These are phyloP conservation scores for Epichloe aotearoae DNA, from an alignment of 2,329 filamentous ascomycete species.

Conservation along the genomic window DNA sequence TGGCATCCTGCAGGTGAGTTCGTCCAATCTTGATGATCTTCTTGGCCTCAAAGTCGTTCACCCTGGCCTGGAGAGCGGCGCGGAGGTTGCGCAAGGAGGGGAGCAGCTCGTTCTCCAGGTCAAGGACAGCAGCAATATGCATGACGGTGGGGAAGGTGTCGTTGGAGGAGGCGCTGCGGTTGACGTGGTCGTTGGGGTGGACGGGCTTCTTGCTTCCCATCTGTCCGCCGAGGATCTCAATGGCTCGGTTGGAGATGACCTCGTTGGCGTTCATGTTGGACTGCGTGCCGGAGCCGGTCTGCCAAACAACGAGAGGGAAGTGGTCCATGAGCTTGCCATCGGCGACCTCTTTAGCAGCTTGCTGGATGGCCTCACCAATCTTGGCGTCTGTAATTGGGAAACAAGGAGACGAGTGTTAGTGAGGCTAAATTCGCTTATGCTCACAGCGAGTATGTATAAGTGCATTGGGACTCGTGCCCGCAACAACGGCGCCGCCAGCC, in stretches of 20 bases:
- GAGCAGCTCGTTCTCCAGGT: slow-evolving; percentile 73
- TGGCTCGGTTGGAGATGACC: slow-evolving; percentile 97
- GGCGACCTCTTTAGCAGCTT: slow-evolving; percentile 87
- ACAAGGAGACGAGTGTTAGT: not conserved
- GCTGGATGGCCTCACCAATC: slow-evolving; percentile 83
- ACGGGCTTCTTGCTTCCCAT: slow-evolving; percentile 98
- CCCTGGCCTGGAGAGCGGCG: slow-evolving; percentile 75
- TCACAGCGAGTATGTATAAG: not conserved
- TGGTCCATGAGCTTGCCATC: slow-evolving; percentile 89
- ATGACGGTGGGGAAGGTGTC: slow-evolving; percentile 99
- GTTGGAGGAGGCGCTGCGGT: slow-evolving; percentile 97
- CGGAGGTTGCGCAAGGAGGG: slow-evolving; percentile 74
- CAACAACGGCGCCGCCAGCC: too few species aligned
- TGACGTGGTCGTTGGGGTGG: slow-evolving; percentile 98
- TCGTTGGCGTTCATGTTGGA: slow-evolving; percentile 99
- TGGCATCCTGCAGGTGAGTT: slow-evolving; percentile 95
- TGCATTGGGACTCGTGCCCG: not conserved
- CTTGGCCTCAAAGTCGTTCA: slow-evolving; percentile 68
- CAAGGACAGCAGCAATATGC: slow-evolving; percentile 95
- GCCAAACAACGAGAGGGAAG: slow-evolving; percentile 98
- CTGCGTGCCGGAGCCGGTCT: slow-evolving; percentile 96
- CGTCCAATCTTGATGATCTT: slow-evolving; percentile 98
- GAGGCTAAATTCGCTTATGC: not conserved
- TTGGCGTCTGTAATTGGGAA: slow-evolving; percentile 36
- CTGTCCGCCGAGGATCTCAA: slow-evolving; percentile 86